phyloP scores from a whole-genome alignment of 495 filamentous ascomycete genomes.

The Penicillium daleae region DNA sequence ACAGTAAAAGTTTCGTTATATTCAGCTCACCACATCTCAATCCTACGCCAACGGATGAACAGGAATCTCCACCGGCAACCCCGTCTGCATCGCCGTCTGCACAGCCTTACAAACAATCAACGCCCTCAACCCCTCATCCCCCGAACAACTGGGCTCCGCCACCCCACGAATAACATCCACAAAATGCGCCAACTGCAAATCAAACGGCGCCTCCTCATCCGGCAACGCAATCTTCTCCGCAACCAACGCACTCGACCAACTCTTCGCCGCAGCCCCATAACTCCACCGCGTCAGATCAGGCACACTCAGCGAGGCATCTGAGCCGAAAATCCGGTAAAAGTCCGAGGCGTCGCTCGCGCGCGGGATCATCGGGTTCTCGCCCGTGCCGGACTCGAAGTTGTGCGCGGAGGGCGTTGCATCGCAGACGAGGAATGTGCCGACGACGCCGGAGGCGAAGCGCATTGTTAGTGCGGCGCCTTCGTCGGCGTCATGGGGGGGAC shows the following conservation, averaged over 20 bases:
- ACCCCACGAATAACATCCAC: conserved; percentile 53
- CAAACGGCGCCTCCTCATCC: conserved; percentile 52
- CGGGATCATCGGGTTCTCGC: conserved; percentile 61
- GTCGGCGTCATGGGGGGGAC: conserved; percentile 49
- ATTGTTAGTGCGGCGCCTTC: conserved; percentile 61
- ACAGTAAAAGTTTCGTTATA: background rate
- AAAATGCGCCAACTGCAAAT: conserved; percentile 59
- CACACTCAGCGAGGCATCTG: conserved; percentile 56
- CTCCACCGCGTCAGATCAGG: conserved; percentile 60
- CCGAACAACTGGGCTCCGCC: conserved; percentile 48
- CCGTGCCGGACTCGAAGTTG: conserved; percentile 59
- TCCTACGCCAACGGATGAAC: conserved; percentile 24
- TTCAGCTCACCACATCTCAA: background rate
- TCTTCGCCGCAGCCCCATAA: conserved; percentile 41
- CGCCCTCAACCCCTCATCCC: conserved; percentile 49
- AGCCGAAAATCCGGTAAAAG: conserved; percentile 62
- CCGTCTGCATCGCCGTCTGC: conserved; percentile 42
- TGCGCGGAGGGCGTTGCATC: conserved; percentile 57
- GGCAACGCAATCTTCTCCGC: conserved; percentile 39
- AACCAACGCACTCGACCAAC: conserved; percentile 36
- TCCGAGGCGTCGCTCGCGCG: conserved; percentile 36
- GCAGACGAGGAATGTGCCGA: conserved; percentile 60
- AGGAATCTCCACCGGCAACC: conserved; percentile 41
- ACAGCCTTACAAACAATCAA: conserved; percentile 50
- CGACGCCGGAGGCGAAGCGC: conserved; percentile 58